Conservation (phyloP, 1,139 yeast genomes). For the Taphrina populina region DNA sequence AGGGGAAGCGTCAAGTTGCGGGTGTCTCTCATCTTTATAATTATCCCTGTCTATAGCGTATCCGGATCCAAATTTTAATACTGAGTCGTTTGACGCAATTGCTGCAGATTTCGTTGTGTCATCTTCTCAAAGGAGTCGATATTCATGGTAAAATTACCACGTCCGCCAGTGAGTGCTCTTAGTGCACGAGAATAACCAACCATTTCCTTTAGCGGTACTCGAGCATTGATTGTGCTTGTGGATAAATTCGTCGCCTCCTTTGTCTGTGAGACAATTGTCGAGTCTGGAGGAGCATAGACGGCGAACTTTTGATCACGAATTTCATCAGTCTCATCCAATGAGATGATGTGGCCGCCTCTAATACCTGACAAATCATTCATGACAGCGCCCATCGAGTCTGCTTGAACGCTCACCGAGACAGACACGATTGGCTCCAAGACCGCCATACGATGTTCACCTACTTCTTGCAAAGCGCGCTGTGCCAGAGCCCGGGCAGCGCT, state of each 20-base stretch:
- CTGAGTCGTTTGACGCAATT: constrained; percentile 6
- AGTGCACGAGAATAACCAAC: constrained; percentile 77
- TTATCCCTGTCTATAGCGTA: too few relatives aligned
- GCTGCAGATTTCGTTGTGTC: constrained; percentile 40
- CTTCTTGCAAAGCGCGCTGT: constrained; percentile 47
- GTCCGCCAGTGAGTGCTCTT: constrained; percentile 83
- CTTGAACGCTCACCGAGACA: constrained; percentile 64
- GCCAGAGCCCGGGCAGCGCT: constrained; percentile 52
- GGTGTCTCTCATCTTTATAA: too few relatives aligned
- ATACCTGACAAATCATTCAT: constrained; percentile 74
- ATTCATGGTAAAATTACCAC: constrained; percentile 79
- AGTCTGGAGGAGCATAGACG: constrained; percentile 48
- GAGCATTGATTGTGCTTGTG: constrained; percentile 55
- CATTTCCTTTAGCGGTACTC: constrained; percentile 85
- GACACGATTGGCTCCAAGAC: constrained; percentile 86
- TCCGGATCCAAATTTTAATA: too few relatives aligned
- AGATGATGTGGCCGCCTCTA: constrained; percentile 64
- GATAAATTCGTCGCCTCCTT: constrained; percentile 45
- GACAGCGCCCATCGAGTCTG: constrained; percentile 76
- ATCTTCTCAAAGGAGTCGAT: constrained; percentile 71
- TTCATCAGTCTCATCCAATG: constrained; percentile 44
- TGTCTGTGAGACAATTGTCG: constrained; percentile 46
- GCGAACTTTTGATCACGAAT: constrained; percentile 41
- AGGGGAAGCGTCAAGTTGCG: too few relatives aligned
- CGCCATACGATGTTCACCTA: constrained; percentile 47